Evolutionary conservation across 257 asterid genomes (phyloP).

Genomic region (Capsicum baccatum): DNA sequence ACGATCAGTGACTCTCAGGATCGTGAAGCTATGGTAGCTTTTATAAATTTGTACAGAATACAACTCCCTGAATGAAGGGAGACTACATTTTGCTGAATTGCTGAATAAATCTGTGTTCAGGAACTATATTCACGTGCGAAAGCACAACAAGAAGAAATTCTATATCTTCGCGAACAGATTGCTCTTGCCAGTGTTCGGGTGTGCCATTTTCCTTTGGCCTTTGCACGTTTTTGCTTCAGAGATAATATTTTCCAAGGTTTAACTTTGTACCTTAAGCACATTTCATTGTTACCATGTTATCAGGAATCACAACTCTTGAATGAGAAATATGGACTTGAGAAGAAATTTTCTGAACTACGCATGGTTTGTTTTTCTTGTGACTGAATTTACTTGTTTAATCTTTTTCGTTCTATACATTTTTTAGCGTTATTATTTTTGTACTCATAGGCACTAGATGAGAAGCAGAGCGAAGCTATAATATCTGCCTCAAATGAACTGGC

Average conservation of each 20-base stretch:
- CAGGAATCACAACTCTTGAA: slow-evolving; percentile 85
- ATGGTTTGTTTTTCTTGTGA: slow-evolving; percentile 59
- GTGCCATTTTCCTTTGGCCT: slow-evolving; percentile 39
- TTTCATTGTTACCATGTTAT: slow-evolving; percentile 28
- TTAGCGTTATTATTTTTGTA: background rate
- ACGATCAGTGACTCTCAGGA: slow-evolving; percentile 49
- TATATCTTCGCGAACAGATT: slow-evolving; percentile 74
- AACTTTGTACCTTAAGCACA: slow-evolving; percentile 34
- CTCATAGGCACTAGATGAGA: slow-evolving; percentile 89
- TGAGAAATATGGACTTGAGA: slow-evolving; percentile 79
- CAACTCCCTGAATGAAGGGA: background rate
- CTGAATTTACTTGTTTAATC: slow-evolving; percentile 25
- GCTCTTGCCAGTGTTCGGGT: slow-evolving; percentile 86
- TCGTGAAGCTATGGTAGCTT: slow-evolving; percentile 70
- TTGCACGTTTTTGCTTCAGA: background rate
- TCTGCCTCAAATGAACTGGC: slow-evolving; percentile 88
- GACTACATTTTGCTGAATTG: slow-evolving; percentile 11
- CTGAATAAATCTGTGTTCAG: slow-evolving; percentile 44
- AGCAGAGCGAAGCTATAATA: slow-evolving; percentile 84
- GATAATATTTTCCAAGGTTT: slow-evolving; percentile 27
- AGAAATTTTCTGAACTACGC: slow-evolving; percentile 85
- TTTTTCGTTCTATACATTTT: slow-evolving; percentile 26
- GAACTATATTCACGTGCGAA: slow-evolving; percentile 67
- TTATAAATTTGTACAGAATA: slow-evolving; percentile 35
- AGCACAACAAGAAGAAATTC: slow-evolving; percentile 74